phyloP scores from a whole-genome alignment of 768 basidiomycete genomes.

The Hericium erinaceus region DNA sequence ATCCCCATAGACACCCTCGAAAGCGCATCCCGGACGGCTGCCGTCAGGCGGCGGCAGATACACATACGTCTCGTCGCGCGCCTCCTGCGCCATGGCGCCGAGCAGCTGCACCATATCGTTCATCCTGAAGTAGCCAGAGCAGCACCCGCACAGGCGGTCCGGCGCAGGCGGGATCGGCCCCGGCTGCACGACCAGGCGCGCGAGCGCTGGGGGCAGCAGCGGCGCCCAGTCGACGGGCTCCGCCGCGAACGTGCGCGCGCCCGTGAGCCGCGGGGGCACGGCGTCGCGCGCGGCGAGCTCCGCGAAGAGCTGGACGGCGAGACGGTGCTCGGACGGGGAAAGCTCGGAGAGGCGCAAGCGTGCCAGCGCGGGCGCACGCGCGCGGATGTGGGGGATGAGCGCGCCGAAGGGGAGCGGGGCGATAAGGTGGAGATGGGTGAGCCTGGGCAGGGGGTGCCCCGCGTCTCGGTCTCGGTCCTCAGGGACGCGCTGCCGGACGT shows the following conservation, averaged over 20 bases:
- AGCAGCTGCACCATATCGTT: constrained; percentile 11
- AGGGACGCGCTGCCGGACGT: constrained; percentile 8
- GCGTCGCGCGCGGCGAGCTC: constrained; percentile 12
- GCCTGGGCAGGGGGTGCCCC: constrained; percentile 3
- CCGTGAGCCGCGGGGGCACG: constrained; percentile 6
- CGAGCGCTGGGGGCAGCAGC: constrained; percentile 5
- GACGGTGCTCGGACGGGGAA: constrained; percentile 11
- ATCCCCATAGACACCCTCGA: background rate
- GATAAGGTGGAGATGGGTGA: constrained; percentile 11
- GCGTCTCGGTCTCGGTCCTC: background rate
- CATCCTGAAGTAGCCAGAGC: constrained; percentile 12
- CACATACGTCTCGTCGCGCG: constrained; percentile 2
- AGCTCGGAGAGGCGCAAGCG: constrained; percentile 14
- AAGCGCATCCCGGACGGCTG: constrained; percentile 5
- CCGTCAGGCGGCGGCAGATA: constrained; percentile 8
- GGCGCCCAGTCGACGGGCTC: constrained; percentile 11
- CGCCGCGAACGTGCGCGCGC: constrained; percentile 2
- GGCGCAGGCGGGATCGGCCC: constrained; percentile 6
- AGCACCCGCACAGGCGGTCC: constrained; percentile 11
- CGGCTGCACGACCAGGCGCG: constrained; percentile 8
- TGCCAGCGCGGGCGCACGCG: constrained; percentile 7
- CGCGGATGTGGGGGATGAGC: constrained; percentile 10
- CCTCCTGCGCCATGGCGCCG: constrained; percentile 11
- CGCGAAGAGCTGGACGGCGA: constrained; percentile 7
- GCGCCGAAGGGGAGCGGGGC: constrained; percentile 12